phyloP scores from a whole-genome alignment of 2,329 filamentous ascomycete genomes.

The Immersiporthe knoxdaviesiana region DNA sequence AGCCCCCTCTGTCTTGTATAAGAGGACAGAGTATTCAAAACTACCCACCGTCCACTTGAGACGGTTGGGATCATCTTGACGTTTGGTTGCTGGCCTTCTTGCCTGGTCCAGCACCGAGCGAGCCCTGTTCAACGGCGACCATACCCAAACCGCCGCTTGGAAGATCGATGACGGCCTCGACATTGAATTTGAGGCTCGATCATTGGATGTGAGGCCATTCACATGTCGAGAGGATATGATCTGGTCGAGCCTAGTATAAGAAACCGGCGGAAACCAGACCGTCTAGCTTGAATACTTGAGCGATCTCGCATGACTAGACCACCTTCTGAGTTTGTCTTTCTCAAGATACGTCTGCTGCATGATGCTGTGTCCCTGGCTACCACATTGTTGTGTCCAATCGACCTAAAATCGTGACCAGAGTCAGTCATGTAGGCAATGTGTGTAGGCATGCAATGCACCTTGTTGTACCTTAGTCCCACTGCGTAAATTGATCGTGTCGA shows the following conservation, averaged over 20 bases:
- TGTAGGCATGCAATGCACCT: neutral
- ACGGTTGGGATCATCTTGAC: neutral
- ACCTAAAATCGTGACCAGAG: neutral
- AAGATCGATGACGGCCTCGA: conserved; percentile 11
- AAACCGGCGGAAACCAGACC: neutral
- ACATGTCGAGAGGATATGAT: neutral
- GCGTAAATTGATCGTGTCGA: neutral
- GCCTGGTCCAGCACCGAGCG: neutral
- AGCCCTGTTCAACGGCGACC: neutral
- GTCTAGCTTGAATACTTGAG: neutral
- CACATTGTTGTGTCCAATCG: neutral
- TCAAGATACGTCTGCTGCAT: neutral
- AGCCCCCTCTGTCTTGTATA: neutral
- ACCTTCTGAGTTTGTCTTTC: neutral
- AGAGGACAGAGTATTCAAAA: neutral
- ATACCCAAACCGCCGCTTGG: neutral
- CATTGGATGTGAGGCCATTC: conserved; percentile 2
- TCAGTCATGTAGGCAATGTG: neutral
- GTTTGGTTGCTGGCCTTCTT: neutral
- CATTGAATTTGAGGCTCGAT: neutral
- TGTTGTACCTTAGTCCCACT: no score
- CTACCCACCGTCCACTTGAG: neutral
- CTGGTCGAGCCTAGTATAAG: neutral
- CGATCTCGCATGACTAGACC: neutral
- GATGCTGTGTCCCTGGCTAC: neutral